phyloP scores from a whole-genome alignment of 495 filamentous ascomycete genomes.

The Friedmanniomyces simplex region DNA sequence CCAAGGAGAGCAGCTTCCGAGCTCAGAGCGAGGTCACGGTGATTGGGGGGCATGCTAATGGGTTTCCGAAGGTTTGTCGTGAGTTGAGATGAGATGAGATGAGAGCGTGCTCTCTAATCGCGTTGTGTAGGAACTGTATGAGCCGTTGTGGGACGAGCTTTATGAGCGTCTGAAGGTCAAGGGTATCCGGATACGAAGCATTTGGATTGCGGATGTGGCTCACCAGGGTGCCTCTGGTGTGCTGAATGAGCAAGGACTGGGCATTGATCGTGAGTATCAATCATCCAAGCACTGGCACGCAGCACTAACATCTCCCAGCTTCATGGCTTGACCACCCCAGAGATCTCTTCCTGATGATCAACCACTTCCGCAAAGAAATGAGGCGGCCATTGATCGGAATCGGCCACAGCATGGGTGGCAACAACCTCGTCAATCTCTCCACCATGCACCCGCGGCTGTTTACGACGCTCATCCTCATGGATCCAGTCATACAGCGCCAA shows the following conservation, averaged over 20 bases:
- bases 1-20: conserved; percentile 24
- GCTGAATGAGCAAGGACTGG: conserved; percentile 32
- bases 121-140: conserved; percentile 33
- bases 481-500: conserved; percentile 58
- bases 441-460: conserved; percentile 77
- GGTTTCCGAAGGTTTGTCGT: conserved; percentile 34
- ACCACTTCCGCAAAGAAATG: conserved; percentile 73
- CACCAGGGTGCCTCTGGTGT: conserved; percentile 35
- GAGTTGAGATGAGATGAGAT: no score
- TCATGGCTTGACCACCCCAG: conserved; percentile 77
- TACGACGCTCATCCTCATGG: conserved; percentile 63
- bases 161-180: conserved; percentile 19
- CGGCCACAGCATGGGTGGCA: conserved; percentile 82
- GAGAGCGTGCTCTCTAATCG: neutral
- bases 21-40: conserved; percentile 33
- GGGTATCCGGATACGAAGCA: conserved; percentile 31
- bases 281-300: neutral
- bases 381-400: conserved; percentile 78
- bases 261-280: conserved; percentile 33
- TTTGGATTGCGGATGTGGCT: conserved; percentile 38
- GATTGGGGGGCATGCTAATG: conserved; percentile 39
- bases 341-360: conserved; percentile 80
- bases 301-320: conserved; percentile 22
- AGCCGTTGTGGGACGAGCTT: conserved; percentile 39
- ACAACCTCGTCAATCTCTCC: conserved; percentile 50